Base-by-base conservation (phyloP, 805 yeast genomes). In the Saccharomycopsis schoenii region DNA sequence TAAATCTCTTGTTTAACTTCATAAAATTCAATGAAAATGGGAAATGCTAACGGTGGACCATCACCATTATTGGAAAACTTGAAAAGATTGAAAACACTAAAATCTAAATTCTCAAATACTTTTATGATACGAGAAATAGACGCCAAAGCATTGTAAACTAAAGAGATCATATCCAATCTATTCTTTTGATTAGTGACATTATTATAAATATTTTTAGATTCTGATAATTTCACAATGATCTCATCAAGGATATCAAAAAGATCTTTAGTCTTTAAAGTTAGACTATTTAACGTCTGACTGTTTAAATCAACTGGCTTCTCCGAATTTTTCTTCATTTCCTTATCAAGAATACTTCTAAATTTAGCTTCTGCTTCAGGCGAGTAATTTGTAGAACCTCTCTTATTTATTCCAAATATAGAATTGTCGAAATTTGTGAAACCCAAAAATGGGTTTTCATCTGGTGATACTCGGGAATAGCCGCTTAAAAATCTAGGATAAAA, bases 1-100 rank as follows among this genome's bases (percentile, higher is more conserved):
- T 89, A 92, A 29, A 88, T 70, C 9, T 80, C 78, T 69, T 90
- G 97, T 67, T 90, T 91, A 56, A 80, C 74, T 64, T 85, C 86
- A 67, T 85, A 81, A 68, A 88, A 90, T 58, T 88, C 96, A n/a
- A 85, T 75, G 4, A 84, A 66, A 1, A 72, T 79, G 67, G 71
- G 66, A 55, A 58, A 63, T n/a, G 62, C 63, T 55, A 58, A 52
- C 2, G 65, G 43, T n/a, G 58, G 37, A 1, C 60, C 60, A 25
- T 47, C 56, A 40, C 51, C 56, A 34, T 59, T 43, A 34, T 67
- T 64, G 25, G 17, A 62, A 63, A 25, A 52, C 55, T 4, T 66
- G 58, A 19, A 47, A 21, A 10, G n/a, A 66, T 68, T 57, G 67
- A 80, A 81, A 21, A 85, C 76, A 15, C 85, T 76, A 64, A 84